Evolutionary conservation across 345 rosid species (phyloP), one percentile per base, ranked within the genome.

Genomic region (Brassica incana): DNA sequence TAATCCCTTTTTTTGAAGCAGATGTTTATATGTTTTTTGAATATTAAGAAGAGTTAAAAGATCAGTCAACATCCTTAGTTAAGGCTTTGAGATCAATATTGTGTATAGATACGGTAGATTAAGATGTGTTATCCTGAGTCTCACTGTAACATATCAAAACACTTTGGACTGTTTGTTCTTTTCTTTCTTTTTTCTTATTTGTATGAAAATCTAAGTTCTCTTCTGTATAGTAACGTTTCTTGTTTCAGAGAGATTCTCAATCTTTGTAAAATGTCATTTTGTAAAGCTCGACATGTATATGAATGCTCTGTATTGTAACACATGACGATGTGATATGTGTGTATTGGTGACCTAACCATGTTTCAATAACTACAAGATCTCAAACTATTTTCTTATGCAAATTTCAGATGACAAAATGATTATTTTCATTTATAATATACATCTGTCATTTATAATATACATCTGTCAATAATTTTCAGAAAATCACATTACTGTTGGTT

Each of bases 91-190:
- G 71, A 38, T 65, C 35, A 40, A 54, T 64, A 54, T 65, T 65
- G 72, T 65, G 61, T 78, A 56, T 50, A 60, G 61, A 68, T 77
- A 15, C 43, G 3, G 60, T 45, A 61, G 3, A 48, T 6, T 36
- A 72, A 54, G 62, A 78, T 66, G n/a, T 36, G 72, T 59, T 43
- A 8, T 38, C 50, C 6, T 30, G 40, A n/a, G 40, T 67, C n/a
- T 67, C 33, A 36, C 20, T 73, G 78, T 72, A 66, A 30, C 67
- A 66, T 78, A 78, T 40, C 12, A 52, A 27, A 7, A 67, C 67
- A 27, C 2, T 56, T 59, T 66, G 52, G 68, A 72, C 68, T 67
- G 23, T 52, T 23, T 50, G 33, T 5, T 64, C 2, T 30, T 62
- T 7, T 20, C 4, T 2, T 9, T 11, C 14, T 4, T 16, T 30